Base-by-base conservation (phyloP, 768 basidiomycete genomes). In the Pleurotus tuoliensis region DNA sequence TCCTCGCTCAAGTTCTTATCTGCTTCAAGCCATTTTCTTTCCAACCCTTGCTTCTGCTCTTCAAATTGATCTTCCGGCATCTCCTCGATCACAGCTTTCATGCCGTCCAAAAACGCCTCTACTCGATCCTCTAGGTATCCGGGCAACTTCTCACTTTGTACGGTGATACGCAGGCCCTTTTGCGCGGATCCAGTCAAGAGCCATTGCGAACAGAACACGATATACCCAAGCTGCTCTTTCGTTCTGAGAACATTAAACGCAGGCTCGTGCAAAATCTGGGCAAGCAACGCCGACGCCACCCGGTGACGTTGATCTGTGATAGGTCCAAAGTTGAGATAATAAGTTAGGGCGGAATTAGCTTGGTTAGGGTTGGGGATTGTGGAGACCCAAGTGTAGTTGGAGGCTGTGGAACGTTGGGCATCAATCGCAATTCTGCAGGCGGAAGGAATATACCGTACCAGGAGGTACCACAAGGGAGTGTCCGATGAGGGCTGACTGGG, bases 141-240 rank as follows among this genome's bases (percentile, higher is more conserved):
- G 7, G 94, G 84, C 8, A 77, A 75, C 55, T 86, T 86, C 72
- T 98, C 94, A 66, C 90, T 92, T 73, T 99, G 97, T 27, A 98
- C 81, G 5, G 94, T 75, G 53, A 98, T 81, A 43, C 91, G 83
- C 59, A 94, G 71, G 5, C 94, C 94, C 59, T 82, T 79, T 59
- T 88, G 82, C 45, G 82, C 85, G 2, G 82, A 75, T n/a, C 90
- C 88, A 41, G 79, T 66, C 43, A 88, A 69, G 8, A 75, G 67
- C 81, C 82, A 84, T 27, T 72, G 66, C 1, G 76, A 75, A 60
- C 82, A 86, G 7, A 77, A 81, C 37, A 97, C 95, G 43, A 97
- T 79, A 68, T 99, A 99, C 4, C 97, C 97, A 1, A 99, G 79
- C 69, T 99, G 97, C 66, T 98, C 93, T 67, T 92, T 87, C 3